Conservation (phyloP, 2,329 filamentous ascomycete genomes). For the Cadophora sp. region DNA sequence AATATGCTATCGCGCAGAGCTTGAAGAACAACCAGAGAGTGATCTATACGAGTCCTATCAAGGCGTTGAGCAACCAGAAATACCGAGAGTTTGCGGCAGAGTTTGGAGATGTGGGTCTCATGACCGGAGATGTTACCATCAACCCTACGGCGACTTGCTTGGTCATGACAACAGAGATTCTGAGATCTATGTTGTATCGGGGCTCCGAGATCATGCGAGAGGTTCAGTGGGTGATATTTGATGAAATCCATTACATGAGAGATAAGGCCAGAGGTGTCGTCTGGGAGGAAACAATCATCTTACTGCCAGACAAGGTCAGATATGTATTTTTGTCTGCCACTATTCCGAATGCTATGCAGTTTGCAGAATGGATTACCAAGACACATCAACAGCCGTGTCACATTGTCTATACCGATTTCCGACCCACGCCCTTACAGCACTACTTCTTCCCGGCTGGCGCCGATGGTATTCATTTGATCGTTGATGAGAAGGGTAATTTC, state of each 20-base stretch:
- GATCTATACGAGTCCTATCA: slow-evolving; percentile 99
- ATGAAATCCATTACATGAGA: slow-evolving; percentile 98
- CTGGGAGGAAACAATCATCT: slow-evolving; percentile 99
- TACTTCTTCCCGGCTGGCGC: slow-evolving; percentile 96
- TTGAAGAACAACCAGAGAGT: slow-evolving; percentile 97
- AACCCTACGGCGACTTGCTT: slow-evolving; percentile 97
- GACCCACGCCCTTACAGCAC: slow-evolving; percentile 94
- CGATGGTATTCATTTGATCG: slow-evolving; percentile 90
- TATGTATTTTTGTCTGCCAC: slow-evolving; percentile 99
- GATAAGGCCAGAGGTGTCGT: slow-evolving; percentile 95
- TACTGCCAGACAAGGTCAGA: slow-evolving; percentile 96
- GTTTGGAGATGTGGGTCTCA: slow-evolving; percentile 95
- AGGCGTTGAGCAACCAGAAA: slow-evolving; percentile 98
- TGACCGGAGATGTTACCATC: slow-evolving; percentile 99
- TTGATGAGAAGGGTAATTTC: slow-evolving; percentile 96
- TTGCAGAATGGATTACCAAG: slow-evolving; percentile 98
- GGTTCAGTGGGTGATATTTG: slow-evolving; percentile 97
- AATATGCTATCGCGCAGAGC: slow-evolving; percentile 97
- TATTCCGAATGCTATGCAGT: slow-evolving; percentile 98
- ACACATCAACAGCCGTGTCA: slow-evolving; percentile 97
- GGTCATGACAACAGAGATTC: slow-evolving; percentile 99
- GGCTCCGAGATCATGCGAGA: slow-evolving; percentile 99
- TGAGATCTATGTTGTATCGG: slow-evolving; percentile 96
- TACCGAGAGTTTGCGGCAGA: slow-evolving; percentile 95
- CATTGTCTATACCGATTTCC: slow-evolving; percentile 98